Percentiles rank a stretch among this genome's conserved stretches.
These are phyloP conservation scores for Verticillium nubilum DNA, from an alignment of 2,329 filamentous ascomycete species.

Conservation along the genomic window DNA sequence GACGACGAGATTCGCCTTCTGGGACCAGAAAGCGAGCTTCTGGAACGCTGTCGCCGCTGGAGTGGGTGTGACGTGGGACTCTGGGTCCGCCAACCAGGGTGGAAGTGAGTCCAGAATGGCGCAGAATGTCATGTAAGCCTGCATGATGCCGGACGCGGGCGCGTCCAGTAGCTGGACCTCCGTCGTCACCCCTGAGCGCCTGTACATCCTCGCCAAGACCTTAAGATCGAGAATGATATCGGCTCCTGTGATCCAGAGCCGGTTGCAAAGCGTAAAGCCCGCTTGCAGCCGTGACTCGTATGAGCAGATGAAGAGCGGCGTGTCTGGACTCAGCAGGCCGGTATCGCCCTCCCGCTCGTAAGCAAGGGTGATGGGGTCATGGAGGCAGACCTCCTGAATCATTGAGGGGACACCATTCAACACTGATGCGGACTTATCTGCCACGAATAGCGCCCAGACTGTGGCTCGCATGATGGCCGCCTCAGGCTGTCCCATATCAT, in stretches of 20 bases:
- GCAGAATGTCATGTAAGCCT: slow-evolving; percentile 17
- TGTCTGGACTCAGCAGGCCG: not conserved
- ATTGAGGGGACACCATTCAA: slow-evolving; percentile 36
- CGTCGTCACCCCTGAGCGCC: not conserved
- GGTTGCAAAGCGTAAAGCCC: not conserved
- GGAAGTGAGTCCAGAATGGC: slow-evolving; percentile 10
- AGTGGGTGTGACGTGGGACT: not conserved
- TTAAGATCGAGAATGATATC: slow-evolving; percentile 6
- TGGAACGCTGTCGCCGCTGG: accelerated
- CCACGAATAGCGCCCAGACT: slow-evolving; percentile 34
- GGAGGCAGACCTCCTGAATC: slow-evolving; percentile 36
- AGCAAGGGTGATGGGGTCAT: slow-evolving; percentile 29
- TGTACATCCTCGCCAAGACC: not conserved
- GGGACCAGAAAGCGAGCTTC: slow-evolving; percentile 22
- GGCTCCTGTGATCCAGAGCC: slow-evolving; percentile 2
- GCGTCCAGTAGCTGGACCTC: not conserved
- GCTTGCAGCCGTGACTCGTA: slow-evolving; percentile 2
- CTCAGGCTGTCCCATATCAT: slow-evolving; percentile 27
- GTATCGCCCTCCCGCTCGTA: not conserved
- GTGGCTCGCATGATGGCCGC: slow-evolving; percentile 28
- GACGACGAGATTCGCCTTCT: slow-evolving; percentile 33
- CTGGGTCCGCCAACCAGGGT: slow-evolving; percentile 3
- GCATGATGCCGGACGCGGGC: slow-evolving; percentile 13
- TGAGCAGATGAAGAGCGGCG: not conserved
- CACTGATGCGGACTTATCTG: slow-evolving; percentile 32